Conservation (phyloP, 2,329 filamentous ascomycete genomes). For the Chaetomiaceae sp. region DNA sequence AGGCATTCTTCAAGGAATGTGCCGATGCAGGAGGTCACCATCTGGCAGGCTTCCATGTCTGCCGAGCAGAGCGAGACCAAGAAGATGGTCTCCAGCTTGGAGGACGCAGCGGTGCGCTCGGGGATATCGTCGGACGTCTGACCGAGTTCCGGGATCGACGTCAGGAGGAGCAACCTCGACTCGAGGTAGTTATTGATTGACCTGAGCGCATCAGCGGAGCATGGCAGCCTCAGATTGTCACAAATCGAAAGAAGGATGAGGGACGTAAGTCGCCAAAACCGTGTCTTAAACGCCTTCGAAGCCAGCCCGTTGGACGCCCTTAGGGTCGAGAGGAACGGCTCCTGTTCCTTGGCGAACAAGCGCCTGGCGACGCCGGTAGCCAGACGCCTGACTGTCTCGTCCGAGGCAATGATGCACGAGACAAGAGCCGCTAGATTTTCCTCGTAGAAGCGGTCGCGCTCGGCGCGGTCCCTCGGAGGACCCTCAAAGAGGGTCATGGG, state of each 20-base stretch:
- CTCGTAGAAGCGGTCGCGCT: conserved; percentile 38
- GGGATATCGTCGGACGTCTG: conserved; percentile 51
- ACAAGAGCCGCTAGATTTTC: conserved; percentile 50
- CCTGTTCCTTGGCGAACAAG: conserved; percentile 40
- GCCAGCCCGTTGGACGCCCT: conserved; percentile 35
- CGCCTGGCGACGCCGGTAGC: conserved; percentile 45
- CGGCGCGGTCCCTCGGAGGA: conserved; percentile 33
- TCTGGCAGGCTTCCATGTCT: conserved; percentile 60
- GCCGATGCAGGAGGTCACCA: conserved; percentile 58
- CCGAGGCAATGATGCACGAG: conserved; percentile 49
- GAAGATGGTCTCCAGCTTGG: conserved; percentile 58
- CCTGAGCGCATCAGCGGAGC: conserved; percentile 41
- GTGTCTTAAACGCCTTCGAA: conserved; percentile 37
- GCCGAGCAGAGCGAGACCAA: conserved; percentile 61
- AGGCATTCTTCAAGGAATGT: conserved; percentile 59
- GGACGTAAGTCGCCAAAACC: conserved; percentile 52
- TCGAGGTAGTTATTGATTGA: conserved; percentile 54
- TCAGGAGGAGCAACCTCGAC: conserved; percentile 50
- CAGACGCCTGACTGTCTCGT: conserved; percentile 45
- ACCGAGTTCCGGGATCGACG: conserved; percentile 48
- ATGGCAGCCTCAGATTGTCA: conserved; percentile 42
- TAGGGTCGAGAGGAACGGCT: conserved; percentile 32
- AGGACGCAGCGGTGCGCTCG: conserved; percentile 49
- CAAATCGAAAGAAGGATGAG: conserved; percentile 46
- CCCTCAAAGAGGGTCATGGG: conserved; percentile 46